A percentile compares a stretch with the other conserved stretches of the same genome.
Evolutionary conservation across 2,329 filamentous ascomycete genomes (phyloP).

Genomic region (Ilyonectria mors-panacis): DNA sequence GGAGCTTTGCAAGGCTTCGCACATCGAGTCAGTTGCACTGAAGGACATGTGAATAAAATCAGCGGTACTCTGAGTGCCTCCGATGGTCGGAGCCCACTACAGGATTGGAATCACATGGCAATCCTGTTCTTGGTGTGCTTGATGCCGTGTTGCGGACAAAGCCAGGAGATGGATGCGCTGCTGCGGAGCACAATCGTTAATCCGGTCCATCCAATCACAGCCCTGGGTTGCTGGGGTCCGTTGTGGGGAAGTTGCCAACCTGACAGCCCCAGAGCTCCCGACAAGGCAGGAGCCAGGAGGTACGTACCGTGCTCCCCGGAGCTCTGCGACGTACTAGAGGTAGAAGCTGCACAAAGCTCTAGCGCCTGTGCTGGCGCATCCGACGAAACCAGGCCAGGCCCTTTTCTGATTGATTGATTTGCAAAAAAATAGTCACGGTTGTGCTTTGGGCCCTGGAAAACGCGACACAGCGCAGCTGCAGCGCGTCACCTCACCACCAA

Average conservation of each 20-base stretch:
- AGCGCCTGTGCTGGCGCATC: not conserved
- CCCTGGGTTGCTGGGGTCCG: not conserved
- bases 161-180: not conserved
- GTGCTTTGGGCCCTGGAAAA: conserved; percentile 19
- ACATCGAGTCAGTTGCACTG: not conserved
- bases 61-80: not conserved
- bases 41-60: not conserved
- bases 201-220: conserved; percentile 16
- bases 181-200: not conserved
- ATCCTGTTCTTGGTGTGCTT: not conserved
- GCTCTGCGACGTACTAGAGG: not conserved
- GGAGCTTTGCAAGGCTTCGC: not conserved
- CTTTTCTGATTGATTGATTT: not conserved
- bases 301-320: conserved; percentile 7
- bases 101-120: conserved; percentile 11
- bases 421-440: not conserved
- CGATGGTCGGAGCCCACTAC: not conserved
- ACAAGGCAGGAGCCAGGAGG: not conserved
- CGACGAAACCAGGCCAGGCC: not conserved
- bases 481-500: conserved; percentile 24
- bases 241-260: not conserved
- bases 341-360: not conserved
- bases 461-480: conserved; percentile 19
- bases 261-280: not conserved
- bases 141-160: not conserved